These are phyloP conservation scores for Tolypocladium ophioglossoides DNA, from an alignment of 2,329 filamentous ascomycete species.

Conservation along the genomic window DNA sequence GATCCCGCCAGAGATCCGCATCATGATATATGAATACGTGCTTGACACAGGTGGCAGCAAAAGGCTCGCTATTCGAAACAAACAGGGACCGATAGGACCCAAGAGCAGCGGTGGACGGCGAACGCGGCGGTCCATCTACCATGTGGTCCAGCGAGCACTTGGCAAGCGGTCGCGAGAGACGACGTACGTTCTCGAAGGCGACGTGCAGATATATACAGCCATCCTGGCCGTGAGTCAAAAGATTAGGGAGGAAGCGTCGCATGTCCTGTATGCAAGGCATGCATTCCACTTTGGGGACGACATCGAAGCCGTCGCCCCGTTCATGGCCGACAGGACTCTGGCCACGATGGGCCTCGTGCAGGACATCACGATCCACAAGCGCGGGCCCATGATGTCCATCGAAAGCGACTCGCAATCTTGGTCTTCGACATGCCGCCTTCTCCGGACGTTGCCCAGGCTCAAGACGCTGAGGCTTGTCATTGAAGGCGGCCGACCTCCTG, in stretches of 20 bases:
- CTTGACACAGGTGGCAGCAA: slow-evolving; percentile 28
- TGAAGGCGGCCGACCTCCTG: slow-evolving; percentile 43
- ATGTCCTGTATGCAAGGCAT: slow-evolving; percentile 44
- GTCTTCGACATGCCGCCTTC: slow-evolving; percentile 39
- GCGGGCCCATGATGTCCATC: slow-evolving; percentile 30
- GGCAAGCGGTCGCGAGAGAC: slow-evolving; percentile 34
- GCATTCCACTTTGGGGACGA: slow-evolving; percentile 49
- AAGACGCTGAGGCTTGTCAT: slow-evolving; percentile 38
- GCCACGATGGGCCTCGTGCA: slow-evolving; percentile 34
- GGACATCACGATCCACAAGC: slow-evolving; percentile 44
- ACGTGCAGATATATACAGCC: slow-evolving; percentile 25
- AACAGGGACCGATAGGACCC: too few species aligned
- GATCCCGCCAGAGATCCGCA: slow-evolving; percentile 29
- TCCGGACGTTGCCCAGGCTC: slow-evolving; percentile 28
- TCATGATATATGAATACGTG: slow-evolving; percentile 33
- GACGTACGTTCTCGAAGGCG: slow-evolving; percentile 33
- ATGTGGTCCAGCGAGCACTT: slow-evolving; percentile 28
- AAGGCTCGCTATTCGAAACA: slow-evolving; percentile 28
- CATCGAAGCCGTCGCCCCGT: slow-evolving; percentile 50
- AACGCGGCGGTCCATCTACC: slow-evolving; percentile 25
- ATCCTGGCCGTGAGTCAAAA: slow-evolving; percentile 35
- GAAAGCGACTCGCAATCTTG: slow-evolving; percentile 34
- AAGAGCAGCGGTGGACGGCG: slow-evolving; percentile 3
- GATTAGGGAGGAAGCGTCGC: slow-evolving; percentile 44
- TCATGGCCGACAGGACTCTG: slow-evolving; percentile 45